These are phyloP conservation scores for Penicillium riverlandense DNA, from an alignment of 495 filamentous ascomycete species.

Conservation along the genomic window DNA sequence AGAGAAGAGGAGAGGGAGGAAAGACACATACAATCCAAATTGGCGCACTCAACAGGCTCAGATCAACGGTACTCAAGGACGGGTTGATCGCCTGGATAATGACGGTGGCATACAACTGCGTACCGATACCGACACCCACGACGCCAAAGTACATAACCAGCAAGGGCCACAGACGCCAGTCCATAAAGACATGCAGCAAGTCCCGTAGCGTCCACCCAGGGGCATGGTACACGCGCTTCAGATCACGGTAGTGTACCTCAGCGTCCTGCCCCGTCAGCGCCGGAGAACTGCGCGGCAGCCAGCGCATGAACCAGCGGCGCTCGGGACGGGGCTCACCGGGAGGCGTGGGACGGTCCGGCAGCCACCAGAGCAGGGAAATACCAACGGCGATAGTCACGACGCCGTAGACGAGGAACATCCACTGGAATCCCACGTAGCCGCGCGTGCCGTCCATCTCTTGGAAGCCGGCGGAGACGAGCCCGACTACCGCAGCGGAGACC, in stretches of 20 bases:
- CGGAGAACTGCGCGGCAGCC: slow-evolving; percentile 58
- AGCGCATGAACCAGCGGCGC: slow-evolving; percentile 43
- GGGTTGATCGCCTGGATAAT: slow-evolving; percentile 78
- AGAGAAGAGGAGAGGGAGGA: not conserved
- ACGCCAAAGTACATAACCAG: slow-evolving; percentile 91
- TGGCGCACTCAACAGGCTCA: slow-evolving; percentile 78
- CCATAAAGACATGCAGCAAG: slow-evolving; percentile 58
- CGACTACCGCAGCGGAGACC: slow-evolving; percentile 83
- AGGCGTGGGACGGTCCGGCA: slow-evolving; percentile 71
- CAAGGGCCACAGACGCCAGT: slow-evolving; percentile 84
- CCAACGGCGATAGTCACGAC: slow-evolving; percentile 65
- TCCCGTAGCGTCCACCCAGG: slow-evolving; percentile 64
- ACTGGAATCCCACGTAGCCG: slow-evolving; percentile 79
- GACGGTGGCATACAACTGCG: slow-evolving; percentile 77
- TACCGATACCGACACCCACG: slow-evolving; percentile 84
- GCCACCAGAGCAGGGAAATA: slow-evolving; percentile 74
- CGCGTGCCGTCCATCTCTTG: slow-evolving; percentile 77
- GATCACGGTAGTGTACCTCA: slow-evolving; percentile 73
- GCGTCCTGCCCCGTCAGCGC: slow-evolving; percentile 74
- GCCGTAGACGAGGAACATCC: slow-evolving; percentile 93
- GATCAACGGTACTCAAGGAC: slow-evolving; percentile 59
- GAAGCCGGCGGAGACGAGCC: slow-evolving; percentile 84
- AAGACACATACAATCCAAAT: slow-evolving; percentile 72
- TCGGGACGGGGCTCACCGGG: slow-evolving; percentile 46
- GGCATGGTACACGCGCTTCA: slow-evolving; percentile 71